A percentile compares a stretch with the other conserved stretches of the same genome.
Evolutionary conservation across 306 rosid genomes (phyloP).

Genomic region (Prosopis cineraria): DNA sequence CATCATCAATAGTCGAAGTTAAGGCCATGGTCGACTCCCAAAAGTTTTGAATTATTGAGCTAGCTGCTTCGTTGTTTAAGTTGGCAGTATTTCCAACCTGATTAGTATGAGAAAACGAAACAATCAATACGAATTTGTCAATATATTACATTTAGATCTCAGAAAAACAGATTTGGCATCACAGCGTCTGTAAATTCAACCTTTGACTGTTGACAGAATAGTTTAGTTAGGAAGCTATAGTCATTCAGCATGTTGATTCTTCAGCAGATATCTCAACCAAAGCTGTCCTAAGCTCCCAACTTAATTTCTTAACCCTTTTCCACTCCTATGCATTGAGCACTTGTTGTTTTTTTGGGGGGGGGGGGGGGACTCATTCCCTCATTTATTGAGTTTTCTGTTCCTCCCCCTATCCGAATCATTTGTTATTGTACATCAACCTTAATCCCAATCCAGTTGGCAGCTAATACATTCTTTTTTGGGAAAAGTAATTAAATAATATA

Average conservation of each 20-base stretch:
- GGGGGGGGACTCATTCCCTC: too few species aligned
- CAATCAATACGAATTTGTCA: conserved; percentile 1
- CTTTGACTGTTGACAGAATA: too few species aligned
- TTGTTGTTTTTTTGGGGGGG: too few species aligned
- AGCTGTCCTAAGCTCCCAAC: too few species aligned
- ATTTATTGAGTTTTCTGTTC: too few species aligned
- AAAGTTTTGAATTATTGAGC: conserved; percentile 82
- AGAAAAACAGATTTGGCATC: neutral
- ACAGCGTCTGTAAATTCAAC: conserved; percentile 8
- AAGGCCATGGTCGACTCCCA: conserved; percentile 98
- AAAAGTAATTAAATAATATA: neutral
- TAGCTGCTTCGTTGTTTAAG: conserved; percentile 68
- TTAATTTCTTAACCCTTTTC: too few species aligned
- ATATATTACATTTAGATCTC: neutral
- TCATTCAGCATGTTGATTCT: too few species aligned
- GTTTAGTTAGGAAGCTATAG: too few species aligned
- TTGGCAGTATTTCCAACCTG: conserved; percentile 77
- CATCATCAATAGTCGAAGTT: conserved; percentile 64
- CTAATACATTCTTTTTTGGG: neutral
- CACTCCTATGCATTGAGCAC: too few species aligned
- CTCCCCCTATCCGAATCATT: too few species aligned
- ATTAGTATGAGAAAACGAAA: conserved; percentile 33
- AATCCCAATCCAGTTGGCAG: neutral
- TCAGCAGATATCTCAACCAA: too few species aligned
- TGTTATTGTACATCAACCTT: neutral